These are phyloP conservation scores for Aspergillus udagawae DNA, from an alignment of 2,329 filamentous ascomycete species.

Conservation along the genomic window DNA sequence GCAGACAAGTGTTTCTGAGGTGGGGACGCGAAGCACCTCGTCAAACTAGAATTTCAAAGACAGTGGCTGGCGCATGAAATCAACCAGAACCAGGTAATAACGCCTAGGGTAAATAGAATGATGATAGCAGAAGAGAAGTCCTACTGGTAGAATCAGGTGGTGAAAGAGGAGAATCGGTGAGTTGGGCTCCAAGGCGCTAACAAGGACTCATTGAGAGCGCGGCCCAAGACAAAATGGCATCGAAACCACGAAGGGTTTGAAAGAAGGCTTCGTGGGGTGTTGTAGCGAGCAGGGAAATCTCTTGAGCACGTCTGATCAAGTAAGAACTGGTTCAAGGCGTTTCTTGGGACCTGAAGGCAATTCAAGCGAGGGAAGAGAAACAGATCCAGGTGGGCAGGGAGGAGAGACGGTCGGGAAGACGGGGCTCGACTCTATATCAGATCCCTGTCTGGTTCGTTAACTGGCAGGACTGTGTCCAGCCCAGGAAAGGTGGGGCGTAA, in stretches of 20 bases:
- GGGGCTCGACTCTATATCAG: constrained; percentile 14
- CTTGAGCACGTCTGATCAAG: background rate
- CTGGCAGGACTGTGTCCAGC: constrained; percentile 4
- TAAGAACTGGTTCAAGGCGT: background rate
- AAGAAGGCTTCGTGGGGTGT: background rate
- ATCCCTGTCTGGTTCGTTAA: constrained; percentile 10
- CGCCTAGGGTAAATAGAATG: background rate
- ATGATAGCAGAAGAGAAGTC: constrained; percentile 3
- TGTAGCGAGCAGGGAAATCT: background rate
- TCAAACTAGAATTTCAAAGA: background rate
- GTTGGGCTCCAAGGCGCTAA: constrained; percentile 28
- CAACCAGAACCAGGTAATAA: background rate
- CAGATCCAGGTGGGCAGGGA: background rate
- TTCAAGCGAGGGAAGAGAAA: constrained; percentile 1
- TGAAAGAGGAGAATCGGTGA: constrained; percentile 16
- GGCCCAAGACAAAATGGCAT: background rate
- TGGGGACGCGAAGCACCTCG: background rate
- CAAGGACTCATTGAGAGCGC: constrained; percentile 10
- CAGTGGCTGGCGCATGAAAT: background rate
- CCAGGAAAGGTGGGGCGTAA: constrained; percentile 16
- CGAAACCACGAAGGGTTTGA: background rate
- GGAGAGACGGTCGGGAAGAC: constrained; percentile 9
- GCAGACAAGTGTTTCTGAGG: background rate
- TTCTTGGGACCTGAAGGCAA: background rate
- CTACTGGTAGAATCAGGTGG: constrained; percentile 18